Base-by-base conservation (phyloP, 495 filamentous ascomycete species). In the Haplographium delicatum region DNA sequence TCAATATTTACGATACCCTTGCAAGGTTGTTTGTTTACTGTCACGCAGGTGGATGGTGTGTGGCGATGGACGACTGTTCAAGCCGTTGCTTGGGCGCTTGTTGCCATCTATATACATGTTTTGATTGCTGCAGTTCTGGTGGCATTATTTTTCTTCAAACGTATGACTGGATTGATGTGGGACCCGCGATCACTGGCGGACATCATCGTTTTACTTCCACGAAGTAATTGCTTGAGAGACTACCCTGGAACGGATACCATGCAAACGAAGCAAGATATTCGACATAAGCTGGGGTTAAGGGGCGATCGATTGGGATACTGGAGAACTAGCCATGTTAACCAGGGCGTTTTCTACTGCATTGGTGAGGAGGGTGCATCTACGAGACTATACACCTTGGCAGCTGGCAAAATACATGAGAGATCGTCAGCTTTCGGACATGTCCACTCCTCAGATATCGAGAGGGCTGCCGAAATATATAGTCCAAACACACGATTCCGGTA, bases 61-160 rank as follows among this genome's bases (percentile, higher is more conserved):
- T 96, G 88, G 88, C 74, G 69, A 26, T 96, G 90, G 90, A 74
- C 86, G 5, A 75, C 84, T 0, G 86, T 88, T 1, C 79, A 86
- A 51, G 78, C 80, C 3, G 72, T 91, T 18, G 84, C 83, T 7
- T 96, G 89, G 89, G 80, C 82, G 1, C 67, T 90, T 30, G 79
- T 91, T 27, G 85, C 69, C 11, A 59, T 90, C 0, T 96, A 95
- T 62, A 64, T 84, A 4, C 65, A 88, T 2, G 60, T 90, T 51
- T 58, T 81, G 3, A 58, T 82, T 33, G 83, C 81, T 4, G 63
- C 83, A 2, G 47, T 76, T 24, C 55, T 72, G 15, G 54, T 68
- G 11, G 68, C 65, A 45, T 69, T 73, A 63, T 75, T 68, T 40
- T 59, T 79, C 26, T 43, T 75, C 15, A 66, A 75, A 20, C 69